Conservation (phyloP, 2,329 filamentous ascomycete species). For the Monilinia fructicola region DNA sequence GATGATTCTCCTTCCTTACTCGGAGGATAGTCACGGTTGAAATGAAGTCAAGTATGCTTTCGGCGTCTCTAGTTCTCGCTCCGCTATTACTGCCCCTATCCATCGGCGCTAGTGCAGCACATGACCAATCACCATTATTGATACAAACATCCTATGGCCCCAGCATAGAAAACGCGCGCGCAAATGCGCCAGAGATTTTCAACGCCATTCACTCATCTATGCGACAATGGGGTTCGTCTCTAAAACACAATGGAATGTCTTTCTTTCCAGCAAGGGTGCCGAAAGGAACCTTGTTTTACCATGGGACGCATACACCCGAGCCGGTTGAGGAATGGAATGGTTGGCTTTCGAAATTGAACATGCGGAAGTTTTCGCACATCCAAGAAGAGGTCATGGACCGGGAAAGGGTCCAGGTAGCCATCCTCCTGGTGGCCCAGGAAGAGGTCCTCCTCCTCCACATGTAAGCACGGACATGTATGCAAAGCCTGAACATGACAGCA, state of each 20-base stretch:
- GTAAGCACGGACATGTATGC: not conserved
- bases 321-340: conserved; percentile 62
- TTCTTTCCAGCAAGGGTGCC: conserved; percentile 67
- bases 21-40: not conserved
- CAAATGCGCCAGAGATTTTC: conserved; percentile 66
- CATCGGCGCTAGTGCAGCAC: not conserved
- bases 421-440: conserved; percentile 10
- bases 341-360: conserved; percentile 77
- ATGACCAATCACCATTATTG: conserved; percentile 8
- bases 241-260: conserved; percentile 75
- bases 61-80: conserved; percentile 1
- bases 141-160: not conserved
- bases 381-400: conserved; percentile 22
- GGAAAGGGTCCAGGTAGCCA: conserved; percentile 4
- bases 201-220: conserved; percentile 71
- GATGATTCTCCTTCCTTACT: not conserved
- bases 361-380: conserved; percentile 60
- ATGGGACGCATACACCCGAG: conserved; percentile 53
- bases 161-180: conserved; percentile 23
- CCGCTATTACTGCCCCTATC: conserved; percentile 9
- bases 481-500: not conserved
- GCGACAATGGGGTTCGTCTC: conserved; percentile 70
- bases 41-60: conserved; percentile 9
- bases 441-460: conserved; percentile 22
- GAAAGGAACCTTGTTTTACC: conserved; percentile 64